Evolutionary conservation across 257 asterid genomes (phyloP).

Genomic region (Scutellaria minor): DNA sequence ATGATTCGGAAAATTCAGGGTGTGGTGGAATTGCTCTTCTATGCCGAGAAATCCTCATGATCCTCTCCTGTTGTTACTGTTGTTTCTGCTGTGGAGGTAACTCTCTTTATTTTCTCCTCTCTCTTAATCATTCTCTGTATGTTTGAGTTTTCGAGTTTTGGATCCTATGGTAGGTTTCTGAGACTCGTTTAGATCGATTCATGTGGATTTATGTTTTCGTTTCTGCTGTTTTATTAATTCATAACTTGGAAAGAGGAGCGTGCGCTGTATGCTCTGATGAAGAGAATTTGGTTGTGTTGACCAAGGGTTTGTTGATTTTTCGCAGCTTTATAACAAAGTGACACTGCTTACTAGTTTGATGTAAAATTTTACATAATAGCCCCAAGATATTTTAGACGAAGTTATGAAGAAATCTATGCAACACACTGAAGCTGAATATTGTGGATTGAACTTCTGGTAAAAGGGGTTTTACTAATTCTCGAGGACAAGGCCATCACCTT

Average conservation of each 20-base stretch:
- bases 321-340: neutral
- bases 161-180: neutral
- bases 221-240: neutral
- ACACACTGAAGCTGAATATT: neutral
- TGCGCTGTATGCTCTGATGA: no score
- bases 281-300: no score
- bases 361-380: neutral
- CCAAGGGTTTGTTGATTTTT: no score
- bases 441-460: no score
- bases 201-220: neutral
- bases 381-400: neutral
- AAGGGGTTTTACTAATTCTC: neutral
- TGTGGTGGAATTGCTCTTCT: slow-evolving; percentile 39
- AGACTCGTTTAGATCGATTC: neutral
- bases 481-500: neutral
- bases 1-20: slow-evolving; percentile 25
- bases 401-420: neutral
- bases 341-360: neutral
- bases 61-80: slow-evolving; percentile 84
- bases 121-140: neutral
- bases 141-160: neutral
- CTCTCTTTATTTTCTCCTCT: neutral
- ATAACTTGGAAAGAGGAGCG: neutral
- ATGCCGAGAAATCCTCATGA: slow-evolving; percentile 59
- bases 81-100: slow-evolving; percentile 96